These are phyloP conservation scores for Macrophomina phaseolina DNA, from an alignment of 2,329 filamentous ascomycete species.

Conservation along the genomic window DNA sequence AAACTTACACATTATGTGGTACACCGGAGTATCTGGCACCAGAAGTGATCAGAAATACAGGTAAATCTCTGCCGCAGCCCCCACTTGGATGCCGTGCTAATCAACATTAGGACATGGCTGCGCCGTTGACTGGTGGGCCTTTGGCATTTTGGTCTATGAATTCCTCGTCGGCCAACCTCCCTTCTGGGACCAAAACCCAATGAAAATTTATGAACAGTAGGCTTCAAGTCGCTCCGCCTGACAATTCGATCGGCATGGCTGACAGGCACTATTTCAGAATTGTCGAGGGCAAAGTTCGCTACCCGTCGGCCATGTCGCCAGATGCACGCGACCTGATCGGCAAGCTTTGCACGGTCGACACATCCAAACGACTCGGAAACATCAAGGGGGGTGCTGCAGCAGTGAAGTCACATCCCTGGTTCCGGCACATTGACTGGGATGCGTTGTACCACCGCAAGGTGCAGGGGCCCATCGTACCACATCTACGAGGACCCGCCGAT, in stretches of 20 bases:
- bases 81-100: constrained; percentile 30
- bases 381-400: constrained; percentile 73
- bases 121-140: constrained; percentile 86
- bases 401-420: constrained; percentile 80
- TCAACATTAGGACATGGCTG: constrained; percentile 60
- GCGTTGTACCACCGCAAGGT: constrained; percentile 68
- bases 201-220: constrained; percentile 79
- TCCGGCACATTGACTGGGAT: constrained; percentile 75
- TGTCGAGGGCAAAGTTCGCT: constrained; percentile 76
- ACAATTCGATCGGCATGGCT: constrained; percentile 7
- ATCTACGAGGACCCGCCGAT: constrained; percentile 73
- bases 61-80: constrained; percentile 40
- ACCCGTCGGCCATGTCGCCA: constrained; percentile 70
- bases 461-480: constrained; percentile 76
- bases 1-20: constrained; percentile 84
- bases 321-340: constrained; percentile 77
- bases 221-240: constrained; percentile 24
- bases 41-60: constrained; percentile 84
- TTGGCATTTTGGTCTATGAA: constrained; percentile 83
- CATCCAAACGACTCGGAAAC: constrained; percentile 78
- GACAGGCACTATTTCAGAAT: constrained; percentile 59
- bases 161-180: constrained; percentile 85
- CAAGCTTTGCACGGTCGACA: constrained; percentile 78
- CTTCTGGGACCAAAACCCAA: constrained; percentile 85
- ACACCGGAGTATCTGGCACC: constrained; percentile 85